Conservation (phyloP, 495 filamentous ascomycete species). For the Tuber borchii region DNA sequence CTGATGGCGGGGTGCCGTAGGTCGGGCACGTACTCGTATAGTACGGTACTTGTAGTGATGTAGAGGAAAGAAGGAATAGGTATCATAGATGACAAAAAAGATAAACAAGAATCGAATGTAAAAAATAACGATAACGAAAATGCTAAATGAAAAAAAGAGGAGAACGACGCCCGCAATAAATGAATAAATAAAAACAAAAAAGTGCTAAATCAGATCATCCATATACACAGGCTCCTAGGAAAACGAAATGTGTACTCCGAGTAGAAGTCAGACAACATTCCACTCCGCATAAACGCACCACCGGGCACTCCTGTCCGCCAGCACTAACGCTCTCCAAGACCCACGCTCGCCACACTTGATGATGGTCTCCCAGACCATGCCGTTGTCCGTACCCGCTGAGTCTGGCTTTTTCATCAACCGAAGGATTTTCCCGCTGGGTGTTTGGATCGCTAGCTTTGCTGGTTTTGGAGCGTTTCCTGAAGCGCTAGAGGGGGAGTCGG, state of each 20-base stretch:
- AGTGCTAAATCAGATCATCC: neutral
- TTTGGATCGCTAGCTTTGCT: constrained; percentile 91
- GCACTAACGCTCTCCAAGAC: constrained; percentile 83
- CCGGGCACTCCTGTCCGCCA: constrained; percentile 87
- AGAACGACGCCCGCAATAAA: constrained; percentile 24
- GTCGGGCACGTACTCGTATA: neutral
- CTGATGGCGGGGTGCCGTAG: neutral
- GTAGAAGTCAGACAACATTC: constrained; percentile 48
- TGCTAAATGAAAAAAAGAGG: constrained; percentile 20
- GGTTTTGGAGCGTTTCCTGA: constrained; percentile 62
- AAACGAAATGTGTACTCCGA: constrained; percentile 8
- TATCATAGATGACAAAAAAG: neutral
- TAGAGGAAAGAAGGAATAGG: neutral
- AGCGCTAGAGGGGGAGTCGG: constrained; percentile 40
- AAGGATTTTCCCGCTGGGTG: constrained; percentile 90
- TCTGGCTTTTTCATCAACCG: constrained; percentile 84
- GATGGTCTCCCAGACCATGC: constrained; percentile 80
- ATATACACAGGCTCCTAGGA: constrained; percentile 5
- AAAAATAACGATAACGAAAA: constrained; percentile 3
- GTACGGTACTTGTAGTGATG: neutral
- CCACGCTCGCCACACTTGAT: constrained; percentile 92
- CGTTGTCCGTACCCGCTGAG: constrained; percentile 50
- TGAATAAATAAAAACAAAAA: constrained; percentile 7
- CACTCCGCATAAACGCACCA: constrained; percentile 99
- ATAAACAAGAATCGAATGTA: constrained; percentile 7